Conservation (phyloP, 2,329 filamentous ascomycete species). For the Tolypocladium paradoxum region DNA sequence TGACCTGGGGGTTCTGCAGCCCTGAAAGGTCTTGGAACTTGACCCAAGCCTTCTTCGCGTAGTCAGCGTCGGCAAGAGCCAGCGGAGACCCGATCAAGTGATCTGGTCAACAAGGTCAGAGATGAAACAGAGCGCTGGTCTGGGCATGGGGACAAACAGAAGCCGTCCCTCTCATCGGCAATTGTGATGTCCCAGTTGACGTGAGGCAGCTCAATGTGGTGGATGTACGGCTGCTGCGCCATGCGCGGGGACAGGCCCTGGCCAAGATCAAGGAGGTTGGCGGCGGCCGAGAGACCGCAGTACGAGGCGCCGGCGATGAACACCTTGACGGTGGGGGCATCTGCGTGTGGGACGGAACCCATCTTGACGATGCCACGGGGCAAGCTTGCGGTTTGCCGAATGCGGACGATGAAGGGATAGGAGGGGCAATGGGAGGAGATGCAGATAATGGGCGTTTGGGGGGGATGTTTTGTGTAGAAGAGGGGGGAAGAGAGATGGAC, state of each 20-base stretch:
- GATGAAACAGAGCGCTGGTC: background rate
- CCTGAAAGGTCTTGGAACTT: constrained; percentile 56
- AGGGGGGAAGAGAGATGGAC: background rate
- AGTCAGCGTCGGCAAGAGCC: constrained; percentile 52
- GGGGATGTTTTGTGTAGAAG: background rate
- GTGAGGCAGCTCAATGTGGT: constrained; percentile 30
- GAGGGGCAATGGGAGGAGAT: background rate
- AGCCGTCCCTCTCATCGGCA: constrained; percentile 74
- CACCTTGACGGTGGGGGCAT: constrained; percentile 36
- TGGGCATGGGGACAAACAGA: constrained; percentile 44
- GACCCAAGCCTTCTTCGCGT: constrained; percentile 59
- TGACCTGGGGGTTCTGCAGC: constrained; percentile 51
- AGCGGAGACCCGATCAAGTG: constrained; percentile 69
- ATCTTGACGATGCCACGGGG: constrained; percentile 9
- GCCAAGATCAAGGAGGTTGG: constrained; percentile 58
- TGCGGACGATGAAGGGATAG: background rate
- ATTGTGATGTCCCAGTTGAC: constrained; percentile 59
- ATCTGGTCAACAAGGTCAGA: constrained; percentile 32
- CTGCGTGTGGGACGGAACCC: constrained; percentile 16
- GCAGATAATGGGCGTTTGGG: background rate
- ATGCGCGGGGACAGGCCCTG: constrained; percentile 42
- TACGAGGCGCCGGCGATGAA: constrained; percentile 64
- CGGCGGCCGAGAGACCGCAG: constrained; percentile 53
- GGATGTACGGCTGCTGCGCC: constrained; percentile 22
- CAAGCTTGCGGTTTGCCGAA: background rate